These are phyloP conservation scores for Knoxia roxburghii DNA, from an alignment of 257 asterid genomes.

Conservation along the genomic window DNA sequence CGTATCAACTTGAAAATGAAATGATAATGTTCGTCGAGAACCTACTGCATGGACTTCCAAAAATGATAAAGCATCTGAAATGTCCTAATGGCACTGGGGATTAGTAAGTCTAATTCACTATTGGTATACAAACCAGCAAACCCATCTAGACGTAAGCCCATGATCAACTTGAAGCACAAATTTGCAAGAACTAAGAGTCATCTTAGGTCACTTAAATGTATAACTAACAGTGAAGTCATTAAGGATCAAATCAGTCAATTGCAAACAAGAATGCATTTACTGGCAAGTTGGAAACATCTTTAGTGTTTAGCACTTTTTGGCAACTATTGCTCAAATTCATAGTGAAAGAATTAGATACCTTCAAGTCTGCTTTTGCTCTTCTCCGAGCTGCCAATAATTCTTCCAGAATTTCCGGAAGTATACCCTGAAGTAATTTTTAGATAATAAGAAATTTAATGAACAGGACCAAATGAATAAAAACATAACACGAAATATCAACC, in stretches of 20 bases:
- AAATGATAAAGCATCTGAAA: neutral
- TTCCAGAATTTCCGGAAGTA: slow-evolving; percentile 98
- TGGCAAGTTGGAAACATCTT: neutral
- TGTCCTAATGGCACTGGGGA: neutral
- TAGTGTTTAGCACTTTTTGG: too few relatives aligned
- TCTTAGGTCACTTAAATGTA: neutral
- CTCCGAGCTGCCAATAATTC: slow-evolving; percentile 92
- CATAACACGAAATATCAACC: slow-evolving; percentile 33
- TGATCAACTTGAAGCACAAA: neutral
- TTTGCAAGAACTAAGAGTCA: neutral
- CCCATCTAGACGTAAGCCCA: neutral
- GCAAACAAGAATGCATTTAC: neutral
- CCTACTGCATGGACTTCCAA: neutral
- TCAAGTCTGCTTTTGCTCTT: slow-evolving; percentile 96
- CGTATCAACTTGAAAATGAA: neutral
- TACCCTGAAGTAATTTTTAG: slow-evolving; percentile 54
- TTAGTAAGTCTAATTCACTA: neutral
- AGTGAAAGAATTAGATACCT: slow-evolving; percentile 39
- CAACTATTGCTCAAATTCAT: neutral
- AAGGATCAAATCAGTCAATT: neutral
- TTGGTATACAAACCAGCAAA: neutral
- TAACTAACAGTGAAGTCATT: neutral
- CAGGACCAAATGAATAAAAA: slow-evolving; percentile 5
- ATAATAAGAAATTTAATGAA: slow-evolving; percentile 14
- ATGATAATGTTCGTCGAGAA: neutral